Conservation (phyloP, 768 basidiomycete genomes). For the Boletus rubroflammeus region DNA sequence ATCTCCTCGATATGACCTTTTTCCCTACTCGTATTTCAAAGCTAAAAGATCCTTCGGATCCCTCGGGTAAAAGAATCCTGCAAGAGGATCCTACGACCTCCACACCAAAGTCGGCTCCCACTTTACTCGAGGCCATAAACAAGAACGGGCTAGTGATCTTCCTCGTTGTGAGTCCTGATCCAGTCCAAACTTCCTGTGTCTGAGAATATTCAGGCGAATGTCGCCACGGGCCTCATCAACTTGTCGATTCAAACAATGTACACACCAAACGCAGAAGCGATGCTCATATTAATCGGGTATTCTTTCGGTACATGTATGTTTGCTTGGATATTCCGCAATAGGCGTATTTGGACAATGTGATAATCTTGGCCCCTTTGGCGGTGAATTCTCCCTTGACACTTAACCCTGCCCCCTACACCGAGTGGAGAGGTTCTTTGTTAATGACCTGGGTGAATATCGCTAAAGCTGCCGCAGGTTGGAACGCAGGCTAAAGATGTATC, state of each 20-base stretch:
- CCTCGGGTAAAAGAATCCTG: constrained; percentile 23
- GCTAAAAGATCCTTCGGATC: constrained; percentile 22
- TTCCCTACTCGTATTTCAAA: constrained; percentile 44
- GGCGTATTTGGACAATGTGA: constrained; percentile 33
- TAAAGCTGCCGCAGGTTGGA: constrained; percentile 55
- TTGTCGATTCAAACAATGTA: constrained; percentile 82
- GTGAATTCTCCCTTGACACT: not conserved
- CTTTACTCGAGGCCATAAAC: constrained; percentile 78
- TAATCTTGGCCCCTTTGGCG: not conserved
- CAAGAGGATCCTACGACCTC: constrained; percentile 24
- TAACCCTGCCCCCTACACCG: constrained; percentile 29
- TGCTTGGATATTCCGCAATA: constrained; percentile 54
- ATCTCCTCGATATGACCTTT: constrained; percentile 70
- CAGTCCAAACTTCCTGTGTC: not conserved
- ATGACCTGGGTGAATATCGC: constrained; percentile 59
- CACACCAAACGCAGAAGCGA: constrained; percentile 47
- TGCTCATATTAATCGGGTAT: constrained; percentile 64
- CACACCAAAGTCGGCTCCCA: constrained; percentile 33
- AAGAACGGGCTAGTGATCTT: constrained; percentile 77
- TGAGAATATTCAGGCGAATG: constrained; percentile 62
- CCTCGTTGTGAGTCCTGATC: constrained; percentile 57
- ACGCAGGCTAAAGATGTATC: constrained; percentile 45
- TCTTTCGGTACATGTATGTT: constrained; percentile 51
- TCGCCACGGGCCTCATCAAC: constrained; percentile 83
- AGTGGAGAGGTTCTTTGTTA: constrained; percentile 49